Percentiles rank a stretch among this genome's conserved stretches.
phyloP scores from a whole-genome alignment of 345 rosid genomes.

The Eucalyptus regnans region DNA sequence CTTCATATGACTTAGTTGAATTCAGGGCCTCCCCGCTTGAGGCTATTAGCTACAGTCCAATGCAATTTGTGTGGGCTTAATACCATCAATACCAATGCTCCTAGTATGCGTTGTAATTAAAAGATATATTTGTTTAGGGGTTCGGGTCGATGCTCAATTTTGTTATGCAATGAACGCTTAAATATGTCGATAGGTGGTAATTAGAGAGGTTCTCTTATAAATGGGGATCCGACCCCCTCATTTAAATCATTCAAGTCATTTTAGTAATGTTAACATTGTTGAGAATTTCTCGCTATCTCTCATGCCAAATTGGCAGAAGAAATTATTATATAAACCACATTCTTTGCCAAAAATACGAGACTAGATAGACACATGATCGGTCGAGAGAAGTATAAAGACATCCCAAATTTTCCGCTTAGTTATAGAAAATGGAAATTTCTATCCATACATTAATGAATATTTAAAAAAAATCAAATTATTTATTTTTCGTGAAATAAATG shows the following conservation, averaged over 20 bases:
- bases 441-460: fast-evolving
- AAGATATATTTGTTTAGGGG: not conserved
- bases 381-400: not conserved
- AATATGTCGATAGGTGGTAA: not conserved
- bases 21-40: not conserved
- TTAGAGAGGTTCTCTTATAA: not conserved
- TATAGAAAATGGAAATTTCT: not conserved
- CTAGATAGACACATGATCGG: fast-evolving
- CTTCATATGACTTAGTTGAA: not conserved
- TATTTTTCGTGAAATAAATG: fast-evolving
- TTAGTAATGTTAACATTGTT: fast-evolving
- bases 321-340: not conserved
- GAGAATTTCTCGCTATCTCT: not conserved
- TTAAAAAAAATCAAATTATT: not conserved
- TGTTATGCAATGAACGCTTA: not conserved
- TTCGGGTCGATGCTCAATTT: not conserved
- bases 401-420: not conserved
- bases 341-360: not conserved
- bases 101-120: not conserved
- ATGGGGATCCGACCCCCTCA: not conserved
- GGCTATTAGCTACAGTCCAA: not conserved
- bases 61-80: not conserved
- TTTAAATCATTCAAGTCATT: not conserved
- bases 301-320: not conserved
- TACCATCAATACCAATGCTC: not conserved